Percentiles rank a stretch among this genome's conserved stretches.
Evolutionary conservation across 2,329 filamentous ascomycete species (phyloP).

Genomic region (Elsinoe perseae): DNA sequence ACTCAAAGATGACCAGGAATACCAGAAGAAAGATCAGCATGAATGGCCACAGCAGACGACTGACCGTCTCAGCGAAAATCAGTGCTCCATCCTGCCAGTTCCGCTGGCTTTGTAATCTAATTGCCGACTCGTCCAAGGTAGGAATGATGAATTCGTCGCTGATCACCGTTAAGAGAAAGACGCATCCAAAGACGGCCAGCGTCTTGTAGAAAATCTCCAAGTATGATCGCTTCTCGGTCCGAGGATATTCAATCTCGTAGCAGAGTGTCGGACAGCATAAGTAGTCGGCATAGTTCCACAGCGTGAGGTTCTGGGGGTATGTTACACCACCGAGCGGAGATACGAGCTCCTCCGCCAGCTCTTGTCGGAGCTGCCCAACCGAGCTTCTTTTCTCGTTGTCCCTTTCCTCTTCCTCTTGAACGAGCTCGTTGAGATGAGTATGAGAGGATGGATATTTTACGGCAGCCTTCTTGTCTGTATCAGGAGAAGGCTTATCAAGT

Average conservation of each 20-base stretch:
- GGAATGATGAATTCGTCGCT: constrained; percentile 95
- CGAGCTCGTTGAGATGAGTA: constrained; percentile 48
- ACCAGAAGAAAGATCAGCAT: constrained; percentile 93
- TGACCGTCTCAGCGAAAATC: constrained; percentile 82
- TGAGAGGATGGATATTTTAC: constrained; percentile 59
- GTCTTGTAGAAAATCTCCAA: constrained; percentile 76
- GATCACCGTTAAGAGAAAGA: constrained; percentile 84
- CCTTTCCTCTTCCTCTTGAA: constrained; percentile 27
- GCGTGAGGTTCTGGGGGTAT: constrained; percentile 81
- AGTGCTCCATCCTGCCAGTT: constrained; percentile 60
- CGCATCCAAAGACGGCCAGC: constrained; percentile 86
- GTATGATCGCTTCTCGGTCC: constrained; percentile 67
- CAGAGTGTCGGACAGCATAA: constrained; percentile 89
- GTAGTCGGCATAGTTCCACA: constrained; percentile 76
- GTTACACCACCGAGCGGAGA: constrained; percentile 84
- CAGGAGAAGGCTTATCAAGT: constrained; percentile 60
- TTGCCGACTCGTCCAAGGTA: constrained; percentile 67
- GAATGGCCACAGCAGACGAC: constrained; percentile 88
- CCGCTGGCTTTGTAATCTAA: constrained; percentile 41
- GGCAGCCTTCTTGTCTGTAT: constrained; percentile 43
- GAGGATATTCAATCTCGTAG: constrained; percentile 95
- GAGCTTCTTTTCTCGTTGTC: constrained; percentile 22
- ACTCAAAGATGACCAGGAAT: constrained; percentile 98
- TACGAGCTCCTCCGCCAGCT: constrained; percentile 82
- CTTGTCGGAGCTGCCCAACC: constrained; percentile 66